Evolutionary conservation across 352 stramenopile genomes (phyloP).

Genomic region (Halophytophthora polymorphica): DNA sequence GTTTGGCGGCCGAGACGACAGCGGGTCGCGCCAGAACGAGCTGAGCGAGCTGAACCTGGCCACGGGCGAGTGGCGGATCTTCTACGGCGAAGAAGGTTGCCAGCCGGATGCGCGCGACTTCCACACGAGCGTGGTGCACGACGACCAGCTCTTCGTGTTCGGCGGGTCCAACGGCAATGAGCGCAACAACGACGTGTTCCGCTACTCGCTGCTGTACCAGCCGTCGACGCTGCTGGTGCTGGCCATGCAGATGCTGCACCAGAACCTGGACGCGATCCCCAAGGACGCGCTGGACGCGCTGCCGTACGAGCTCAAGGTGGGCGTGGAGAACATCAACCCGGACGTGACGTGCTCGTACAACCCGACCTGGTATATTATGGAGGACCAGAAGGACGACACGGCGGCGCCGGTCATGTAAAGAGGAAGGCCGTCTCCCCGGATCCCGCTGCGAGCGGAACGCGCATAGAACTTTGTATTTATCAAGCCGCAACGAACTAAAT

Average conservation of each 20-base stretch:
- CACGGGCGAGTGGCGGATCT: slow-evolving; percentile 65
- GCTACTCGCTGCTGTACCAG: slow-evolving; percentile 57
- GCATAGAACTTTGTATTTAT: slow-evolving; percentile 48
- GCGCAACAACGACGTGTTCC: slow-evolving; percentile 80
- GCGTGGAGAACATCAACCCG: slow-evolving; percentile 70
- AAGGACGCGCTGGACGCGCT: slow-evolving; percentile 43
- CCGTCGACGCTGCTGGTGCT: slow-evolving; percentile 65
- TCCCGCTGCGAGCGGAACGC: not conserved
- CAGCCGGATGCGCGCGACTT: slow-evolving; percentile 80
- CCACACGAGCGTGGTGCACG: slow-evolving; percentile 71
- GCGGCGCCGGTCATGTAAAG: slow-evolving; percentile 45
- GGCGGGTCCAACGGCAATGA: slow-evolving; percentile 81
- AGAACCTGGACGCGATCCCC: slow-evolving; percentile 37
- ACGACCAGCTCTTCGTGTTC: slow-evolving; percentile 80
- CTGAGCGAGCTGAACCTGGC: slow-evolving; percentile 62
- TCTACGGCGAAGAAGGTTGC: slow-evolving; percentile 51
- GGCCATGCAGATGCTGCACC: slow-evolving; percentile 61
- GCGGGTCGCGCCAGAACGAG: slow-evolving; percentile 61
- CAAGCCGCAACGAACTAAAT: slow-evolving; percentile 31
- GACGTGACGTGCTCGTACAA: slow-evolving; percentile 62
- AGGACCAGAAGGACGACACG: slow-evolving; percentile 40
- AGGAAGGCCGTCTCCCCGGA: slow-evolving; percentile 1
- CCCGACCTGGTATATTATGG: slow-evolving; percentile 58
- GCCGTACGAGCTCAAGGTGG: slow-evolving; percentile 59
- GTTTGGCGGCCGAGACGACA: slow-evolving; percentile 79